Base-by-base conservation (phyloP, 306 rosid genomes). In the Ziziphus jujuba region DNA sequence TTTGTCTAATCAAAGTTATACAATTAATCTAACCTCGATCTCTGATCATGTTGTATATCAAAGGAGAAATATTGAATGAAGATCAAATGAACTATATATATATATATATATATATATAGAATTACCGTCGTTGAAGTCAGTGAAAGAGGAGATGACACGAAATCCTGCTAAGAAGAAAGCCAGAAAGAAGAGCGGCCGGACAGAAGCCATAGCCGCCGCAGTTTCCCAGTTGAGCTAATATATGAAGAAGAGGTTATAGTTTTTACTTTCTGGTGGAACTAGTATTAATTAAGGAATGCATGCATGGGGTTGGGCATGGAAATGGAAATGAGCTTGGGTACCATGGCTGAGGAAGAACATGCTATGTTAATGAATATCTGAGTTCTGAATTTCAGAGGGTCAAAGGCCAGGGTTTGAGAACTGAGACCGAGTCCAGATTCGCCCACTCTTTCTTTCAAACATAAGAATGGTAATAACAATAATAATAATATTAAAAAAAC, bases 81-180 rank as follows among this genome's bases (percentile, higher is more conserved):
- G 12, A 38, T 38, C 11, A 38, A 38, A 7, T 38, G n/a, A n/a
- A n/a, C n/a, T n/a, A n/a, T n/a, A n/a, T 35, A 3, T 35, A 28
- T 28, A 28, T 28, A 28, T 28, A 2, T 28, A 28, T 28, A 36
- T 12, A 40, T 7, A 6, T 24, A 15, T 23, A 7, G 25, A 81
- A 48, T 68, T 87, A 90, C 97, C 89, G 28, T 90, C 97, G 60
- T 44, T 72, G 47, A 84, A 22, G 65, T 89, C 70, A 49, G 96
- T 89, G 34, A 57, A n/a, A 5, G 96, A 78, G 56, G 65, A 67
- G 38, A 72, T 59, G 47, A 74, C 28, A 48, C 78, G 80, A 74
- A 84, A 65, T 60, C 88, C 66, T 48, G 78, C 73, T 67, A 75
- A 80, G 59, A 76, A 78, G 50, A 87, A 40, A 71, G 80, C 86